phyloP scores from a whole-genome alignment of 2,329 filamentous ascomycete species.

The Chrysosporium keratinophilum region DNA sequence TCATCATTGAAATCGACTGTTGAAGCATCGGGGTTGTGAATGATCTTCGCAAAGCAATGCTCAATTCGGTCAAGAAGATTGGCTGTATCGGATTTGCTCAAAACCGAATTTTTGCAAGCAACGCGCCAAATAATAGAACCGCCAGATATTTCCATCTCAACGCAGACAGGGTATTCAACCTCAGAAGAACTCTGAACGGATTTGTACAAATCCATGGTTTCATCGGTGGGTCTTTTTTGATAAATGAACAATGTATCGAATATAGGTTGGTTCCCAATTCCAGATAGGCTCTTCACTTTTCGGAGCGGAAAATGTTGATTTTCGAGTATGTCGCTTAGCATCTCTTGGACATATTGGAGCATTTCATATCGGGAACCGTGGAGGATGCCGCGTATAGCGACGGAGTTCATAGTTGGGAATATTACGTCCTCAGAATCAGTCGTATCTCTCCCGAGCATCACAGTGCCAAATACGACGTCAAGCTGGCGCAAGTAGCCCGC shows the following conservation, averaged over 20 bases:
- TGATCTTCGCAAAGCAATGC: conserved; percentile 46
- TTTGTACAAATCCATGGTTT: conserved; percentile 41
- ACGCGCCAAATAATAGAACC: conserved; percentile 57
- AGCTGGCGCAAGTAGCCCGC: conserved; percentile 53
- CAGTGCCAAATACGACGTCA: conserved; percentile 71
- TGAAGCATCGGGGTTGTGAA: conserved; percentile 40
- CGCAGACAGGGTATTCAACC: conserved; percentile 71
- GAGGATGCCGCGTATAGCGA: conserved; percentile 61
- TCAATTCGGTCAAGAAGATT: conserved; percentile 52
- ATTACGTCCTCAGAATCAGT: conserved; percentile 56
- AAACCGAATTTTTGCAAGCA: conserved; percentile 53
- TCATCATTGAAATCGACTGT: conserved; percentile 46
- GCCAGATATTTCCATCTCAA: conserved; percentile 61
- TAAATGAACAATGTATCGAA: conserved; percentile 59
- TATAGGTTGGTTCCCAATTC: conserved; percentile 36
- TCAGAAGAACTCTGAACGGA: conserved; percentile 56
- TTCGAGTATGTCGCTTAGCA: conserved; percentile 53
- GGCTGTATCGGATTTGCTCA: conserved; percentile 39
- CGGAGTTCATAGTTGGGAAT: conserved; percentile 90
- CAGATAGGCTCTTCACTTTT: conserved; percentile 49
- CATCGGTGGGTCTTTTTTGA: conserved; percentile 43
- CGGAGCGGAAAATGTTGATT: conserved; percentile 70
- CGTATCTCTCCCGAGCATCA: conserved; percentile 74
- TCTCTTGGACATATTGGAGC: conserved; percentile 62
- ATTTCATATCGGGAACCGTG: conserved; percentile 58